Base-by-base conservation (phyloP, 768 basidiomycete genomes). In the Xerocomellus intermedius region DNA sequence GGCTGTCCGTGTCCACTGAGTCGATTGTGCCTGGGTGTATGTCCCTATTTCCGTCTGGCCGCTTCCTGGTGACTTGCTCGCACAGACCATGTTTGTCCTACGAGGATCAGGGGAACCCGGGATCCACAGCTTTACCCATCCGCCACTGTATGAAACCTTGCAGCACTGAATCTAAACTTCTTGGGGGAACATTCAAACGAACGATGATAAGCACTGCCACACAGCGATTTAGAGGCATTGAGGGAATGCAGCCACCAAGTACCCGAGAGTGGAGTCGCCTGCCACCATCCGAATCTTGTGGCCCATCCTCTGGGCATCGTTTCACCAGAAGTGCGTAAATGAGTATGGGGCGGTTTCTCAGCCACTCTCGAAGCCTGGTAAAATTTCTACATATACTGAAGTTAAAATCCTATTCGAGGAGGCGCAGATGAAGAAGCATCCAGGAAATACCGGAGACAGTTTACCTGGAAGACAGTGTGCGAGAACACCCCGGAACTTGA, bases 1-100 rank as follows among this genome's bases (percentile, higher is more conserved):
- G 46, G 28, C 32, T 24, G 35, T n/a, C 21, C 33, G 5, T 26
- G 30, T 41, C 46, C 12, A 26, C 12, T 13, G 50, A 52, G 39
- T 57, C 39, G 38, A 48, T 38, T 53, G 22, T 41, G n/a, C n/a
- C n/a, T n/a, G n/a, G n/a, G n/a, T n/a, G n/a, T n/a, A 24, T 24
- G 24, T 26, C 4, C 26, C 14, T 35, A 24, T 24, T 24, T 24
- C 24, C 24, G 5, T 24, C 17, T 24, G 22, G 10, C 16, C 21
- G n/a, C 8, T 8, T 13, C n/a, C n/a, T 48, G n/a, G 35, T 49
- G 19, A 28, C 7, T 32, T 33, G 30, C 3, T n/a, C 16, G 28
- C 28, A 28, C 36, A 37, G n/a, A n/a, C 5, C 37, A 26, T 26
- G 26, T 3, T n/a, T 10, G 48, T 12, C 26, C 38, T 12, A 16